Conservation (phyloP, 2,329 filamentous ascomycete genomes). For the Boeremia exigua region DNA sequence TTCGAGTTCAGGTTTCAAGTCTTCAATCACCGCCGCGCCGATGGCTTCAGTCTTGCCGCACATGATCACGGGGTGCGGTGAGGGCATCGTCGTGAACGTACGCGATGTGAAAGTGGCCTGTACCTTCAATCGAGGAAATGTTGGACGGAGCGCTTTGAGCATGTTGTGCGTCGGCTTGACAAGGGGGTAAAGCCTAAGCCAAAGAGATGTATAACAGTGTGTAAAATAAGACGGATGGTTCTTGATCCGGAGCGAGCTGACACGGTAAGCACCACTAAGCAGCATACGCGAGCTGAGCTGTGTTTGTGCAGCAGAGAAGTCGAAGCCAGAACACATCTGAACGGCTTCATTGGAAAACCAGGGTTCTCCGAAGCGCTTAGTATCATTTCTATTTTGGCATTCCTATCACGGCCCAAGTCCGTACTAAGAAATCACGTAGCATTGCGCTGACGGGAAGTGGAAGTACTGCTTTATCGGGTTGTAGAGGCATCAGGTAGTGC, state of each 20-base stretch:
- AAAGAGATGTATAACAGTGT: no score
- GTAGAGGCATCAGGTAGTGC: no score
- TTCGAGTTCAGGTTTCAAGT: constrained; percentile 16
- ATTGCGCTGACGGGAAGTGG: no score
- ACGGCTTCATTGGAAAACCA: background rate
- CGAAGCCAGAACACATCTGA: no score
- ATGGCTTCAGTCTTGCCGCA: constrained; percentile 17
- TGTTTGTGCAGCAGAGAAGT: no score
- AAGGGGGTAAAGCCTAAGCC: background rate
- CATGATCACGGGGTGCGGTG: constrained; percentile 8
- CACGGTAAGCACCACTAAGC: background rate
- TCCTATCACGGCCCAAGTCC: background rate
- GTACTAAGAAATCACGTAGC: background rate
- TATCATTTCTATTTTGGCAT: background rate
- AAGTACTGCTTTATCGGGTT: no score
- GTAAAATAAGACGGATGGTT: background rate
- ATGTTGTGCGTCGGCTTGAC: background rate
- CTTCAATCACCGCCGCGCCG: constrained; percentile 8
- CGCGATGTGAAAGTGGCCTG: background rate
- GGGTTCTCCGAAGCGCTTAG: background rate
- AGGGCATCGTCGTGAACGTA: background rate
- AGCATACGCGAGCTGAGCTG: background rate
- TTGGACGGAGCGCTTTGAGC: background rate
- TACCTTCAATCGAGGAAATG: background rate
- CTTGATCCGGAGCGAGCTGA: background rate